Percentiles rank a stretch among this genome's conserved stretches.
Conservation (phyloP, 2,329 filamentous ascomycete genomes). For the Knoxdaviesia proteae region DNA sequence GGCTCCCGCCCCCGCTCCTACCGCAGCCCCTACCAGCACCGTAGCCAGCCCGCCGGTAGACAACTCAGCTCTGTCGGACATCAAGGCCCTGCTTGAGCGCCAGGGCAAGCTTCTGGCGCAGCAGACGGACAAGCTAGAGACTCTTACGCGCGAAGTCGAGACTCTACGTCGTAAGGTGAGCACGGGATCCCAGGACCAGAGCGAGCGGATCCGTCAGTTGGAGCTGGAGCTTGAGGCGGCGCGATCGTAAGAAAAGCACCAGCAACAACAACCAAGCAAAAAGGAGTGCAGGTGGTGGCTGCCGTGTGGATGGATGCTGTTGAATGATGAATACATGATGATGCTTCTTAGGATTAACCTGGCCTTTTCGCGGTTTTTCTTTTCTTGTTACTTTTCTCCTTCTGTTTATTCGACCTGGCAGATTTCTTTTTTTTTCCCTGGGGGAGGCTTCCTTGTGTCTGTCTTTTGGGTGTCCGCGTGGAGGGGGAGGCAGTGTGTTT, state of each 20-base stretch:
- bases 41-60: slow-evolving; percentile 16
- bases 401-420: too few species aligned
- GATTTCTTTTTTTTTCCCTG: too few species aligned
- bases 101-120: slow-evolving; percentile 58
- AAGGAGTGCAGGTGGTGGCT: not conserved
- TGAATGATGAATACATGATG: not conserved
- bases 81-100: slow-evolving; percentile 55
- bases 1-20: slow-evolving; percentile 11
- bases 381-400: too few species aligned
- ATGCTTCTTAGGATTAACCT: too few species aligned
- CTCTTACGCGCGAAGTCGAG: slow-evolving; percentile 54
- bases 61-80: slow-evolving; percentile 49
- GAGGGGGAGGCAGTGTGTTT: too few species aligned
- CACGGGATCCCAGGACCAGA: slow-evolving; percentile 36
- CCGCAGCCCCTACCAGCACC: slow-evolving; percentile 4
- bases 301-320: not conserved
- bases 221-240: slow-evolving; percentile 47
- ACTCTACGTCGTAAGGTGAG: slow-evolving; percentile 58
- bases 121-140: slow-evolving; percentile 57
- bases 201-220: slow-evolving; percentile 44
- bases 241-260: slow-evolving; percentile 22
- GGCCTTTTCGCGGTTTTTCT: too few species aligned
- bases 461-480: too few species aligned
- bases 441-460: too few species aligned
- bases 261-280: too few species aligned